A percentile compares a stretch with the other conserved stretches of the same genome.
Conservation (phyloP, 768 basidiomycete species). For the Russula ochroleuca region DNA sequence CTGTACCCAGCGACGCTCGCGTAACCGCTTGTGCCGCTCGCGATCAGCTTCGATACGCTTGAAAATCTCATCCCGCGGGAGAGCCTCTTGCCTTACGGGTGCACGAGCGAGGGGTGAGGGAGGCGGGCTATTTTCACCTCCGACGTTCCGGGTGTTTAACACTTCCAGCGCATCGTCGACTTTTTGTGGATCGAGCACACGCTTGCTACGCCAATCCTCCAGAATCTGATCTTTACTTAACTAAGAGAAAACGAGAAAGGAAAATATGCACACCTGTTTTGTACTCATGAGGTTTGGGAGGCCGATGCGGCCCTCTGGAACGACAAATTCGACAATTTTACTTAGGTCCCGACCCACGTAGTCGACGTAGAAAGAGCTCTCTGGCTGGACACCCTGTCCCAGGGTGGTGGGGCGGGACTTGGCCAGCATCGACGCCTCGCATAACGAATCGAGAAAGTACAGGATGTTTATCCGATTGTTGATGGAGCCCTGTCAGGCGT, state of each 20-base stretch:
- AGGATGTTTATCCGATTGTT: constrained; percentile 93
- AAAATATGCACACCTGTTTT: constrained; percentile 59
- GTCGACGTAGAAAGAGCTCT: constrained; percentile 62
- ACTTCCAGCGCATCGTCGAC: constrained; percentile 64
- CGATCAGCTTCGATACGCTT: constrained; percentile 89
- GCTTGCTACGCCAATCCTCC: constrained; percentile 86
- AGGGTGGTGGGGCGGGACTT: constrained; percentile 51
- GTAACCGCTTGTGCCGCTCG: constrained; percentile 85
- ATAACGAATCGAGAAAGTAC: constrained; percentile 85
- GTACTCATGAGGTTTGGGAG: constrained; percentile 84
- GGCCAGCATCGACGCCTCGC: constrained; percentile 68
- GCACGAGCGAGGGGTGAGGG: constrained; percentile 27
- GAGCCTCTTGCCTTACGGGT: constrained; percentile 27
- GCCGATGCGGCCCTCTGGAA: constrained; percentile 83
- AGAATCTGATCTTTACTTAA: constrained; percentile 54
- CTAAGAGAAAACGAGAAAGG: background rate
- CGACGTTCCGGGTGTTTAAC: constrained; percentile 47
- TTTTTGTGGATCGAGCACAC: constrained; percentile 73
- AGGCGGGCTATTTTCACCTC: constrained; percentile 27
- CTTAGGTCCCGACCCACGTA: constrained; percentile 74
- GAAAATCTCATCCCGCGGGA: constrained; percentile 59
- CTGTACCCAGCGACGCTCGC: constrained; percentile 91
- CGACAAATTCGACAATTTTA: constrained; percentile 78
- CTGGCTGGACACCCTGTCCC: constrained; percentile 37
- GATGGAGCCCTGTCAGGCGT: constrained; percentile 52